These are phyloP conservation scores for Theobroma grandiflorum DNA, from an alignment of 441 rosid species.

Conservation along the genomic window DNA sequence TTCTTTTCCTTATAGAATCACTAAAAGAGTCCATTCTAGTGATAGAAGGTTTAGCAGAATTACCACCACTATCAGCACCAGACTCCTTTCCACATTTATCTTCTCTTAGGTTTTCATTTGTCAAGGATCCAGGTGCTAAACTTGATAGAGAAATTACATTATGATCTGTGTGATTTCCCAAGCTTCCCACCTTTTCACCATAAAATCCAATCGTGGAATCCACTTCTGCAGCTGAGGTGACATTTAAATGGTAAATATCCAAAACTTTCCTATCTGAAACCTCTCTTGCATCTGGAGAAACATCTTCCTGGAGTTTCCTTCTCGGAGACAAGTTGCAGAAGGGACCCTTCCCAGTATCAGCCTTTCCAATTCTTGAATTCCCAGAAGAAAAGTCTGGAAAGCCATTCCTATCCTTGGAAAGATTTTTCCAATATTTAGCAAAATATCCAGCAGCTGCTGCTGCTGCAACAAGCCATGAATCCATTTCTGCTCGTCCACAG, in stretches of 20 bases:
- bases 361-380: slow-evolving; percentile 39
- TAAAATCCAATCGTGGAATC: slow-evolving; percentile 38
- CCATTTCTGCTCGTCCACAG: slow-evolving; percentile 52
- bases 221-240: slow-evolving; percentile 42
- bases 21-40: slow-evolving; percentile 29
- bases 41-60: slow-evolving; percentile 21
- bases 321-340: slow-evolving; percentile 29
- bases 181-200: slow-evolving; percentile 34
- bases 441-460: slow-evolving; percentile 79
- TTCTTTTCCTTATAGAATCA: slow-evolving; percentile 43
- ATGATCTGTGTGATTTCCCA: slow-evolving; percentile 32
- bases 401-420: slow-evolving; percentile 39
- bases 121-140: slow-evolving; percentile 36
- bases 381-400: slow-evolving; percentile 41
- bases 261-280: slow-evolving; percentile 26
- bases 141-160: slow-evolving; percentile 36
- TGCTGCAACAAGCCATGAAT: slow-evolving; percentile 70
- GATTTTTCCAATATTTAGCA: slow-evolving; percentile 58
- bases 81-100: slow-evolving; percentile 27
- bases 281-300: slow-evolving; percentile 29
- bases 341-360: slow-evolving; percentile 38
- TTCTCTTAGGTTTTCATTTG: slow-evolving; percentile 26
- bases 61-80: slow-evolving; percentile 24
- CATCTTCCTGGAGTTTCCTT: slow-evolving; percentile 44
- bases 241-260: slow-evolving; percentile 21